Evolutionary conservation across 140 eudicot species (phyloP).

Genomic region (Senecio squalidus): DNA sequence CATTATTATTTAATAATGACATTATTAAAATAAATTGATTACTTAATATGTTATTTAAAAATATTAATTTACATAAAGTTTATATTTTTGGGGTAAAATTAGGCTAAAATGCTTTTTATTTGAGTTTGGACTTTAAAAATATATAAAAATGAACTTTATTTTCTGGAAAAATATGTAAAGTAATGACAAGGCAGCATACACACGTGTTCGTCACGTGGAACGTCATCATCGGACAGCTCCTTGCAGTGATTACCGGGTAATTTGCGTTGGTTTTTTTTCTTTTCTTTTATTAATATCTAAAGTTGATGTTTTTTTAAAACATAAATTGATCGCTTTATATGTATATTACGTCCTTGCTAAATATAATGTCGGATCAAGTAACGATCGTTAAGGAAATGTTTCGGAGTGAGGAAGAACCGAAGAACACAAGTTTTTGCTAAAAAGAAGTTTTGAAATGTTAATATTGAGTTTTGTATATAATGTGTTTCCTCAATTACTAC

Average conservation of each 20-base stretch:
- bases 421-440: too few species aligned
- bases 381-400: too few species aligned
- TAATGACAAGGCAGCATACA: neutral
- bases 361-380: too few species aligned
- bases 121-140: neutral
- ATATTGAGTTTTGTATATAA: too few species aligned
- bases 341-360: too few species aligned
- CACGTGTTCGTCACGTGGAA: constrained; percentile 26
- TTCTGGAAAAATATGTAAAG: neutral
- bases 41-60: too few species aligned
- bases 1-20: too few species aligned
- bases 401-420: too few species aligned
- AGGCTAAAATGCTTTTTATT: neutral
- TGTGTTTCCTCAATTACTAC: too few species aligned
- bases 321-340: neutral
- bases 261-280: neutral
- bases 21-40: too few species aligned
- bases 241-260: constrained; percentile 15
- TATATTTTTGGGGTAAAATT: neutral
- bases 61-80: too few species aligned
- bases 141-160: neutral
- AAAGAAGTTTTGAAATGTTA: too few species aligned
- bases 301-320: neutral
- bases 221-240: constrained; percentile 19
- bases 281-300: neutral